A percentile compares a stretch with the other conserved stretches of the same genome.
These are phyloP conservation scores for Pseudogymnoascus sp. DNA, from an alignment of 2,329 filamentous ascomycete genomes.

Conservation along the genomic window DNA sequence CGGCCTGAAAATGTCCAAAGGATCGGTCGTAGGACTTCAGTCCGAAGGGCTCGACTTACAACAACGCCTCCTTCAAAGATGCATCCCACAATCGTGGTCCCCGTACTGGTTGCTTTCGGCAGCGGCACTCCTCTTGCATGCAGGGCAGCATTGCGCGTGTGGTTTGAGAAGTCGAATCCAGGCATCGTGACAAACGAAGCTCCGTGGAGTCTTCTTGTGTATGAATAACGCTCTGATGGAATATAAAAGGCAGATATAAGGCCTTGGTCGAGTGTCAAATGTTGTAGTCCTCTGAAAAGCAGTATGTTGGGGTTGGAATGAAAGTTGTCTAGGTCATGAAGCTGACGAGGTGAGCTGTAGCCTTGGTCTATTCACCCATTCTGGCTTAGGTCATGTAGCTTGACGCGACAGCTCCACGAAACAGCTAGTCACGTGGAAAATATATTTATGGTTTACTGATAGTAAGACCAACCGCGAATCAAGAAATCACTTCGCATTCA, in stretches of 20 bases:
- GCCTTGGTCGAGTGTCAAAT: slow-evolving; percentile 6
- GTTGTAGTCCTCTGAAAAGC: slow-evolving; percentile 19
- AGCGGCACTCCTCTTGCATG: slow-evolving; percentile 90
- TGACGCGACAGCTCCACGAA: slow-evolving; percentile 9
- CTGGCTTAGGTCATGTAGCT: slow-evolving; percentile 1
- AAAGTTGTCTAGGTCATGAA: slow-evolving; percentile 26
- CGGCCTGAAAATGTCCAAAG: background rate
- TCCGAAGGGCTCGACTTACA: slow-evolving; percentile 42
- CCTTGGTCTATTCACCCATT: slow-evolving; percentile 17
- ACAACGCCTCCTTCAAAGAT: slow-evolving; percentile 95
- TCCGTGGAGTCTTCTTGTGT: slow-evolving; percentile 6
- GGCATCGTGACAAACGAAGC: slow-evolving; percentile 58
- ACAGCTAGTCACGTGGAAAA: background rate
- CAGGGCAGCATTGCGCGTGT: slow-evolving; percentile 96
- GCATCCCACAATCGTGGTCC: slow-evolving; percentile 97
- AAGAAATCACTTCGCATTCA: slow-evolving; percentile 1
- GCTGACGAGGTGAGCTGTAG: slow-evolving; percentile 47
- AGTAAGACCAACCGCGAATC: background rate
- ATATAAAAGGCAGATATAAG: background rate
- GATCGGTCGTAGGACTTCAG: background rate
- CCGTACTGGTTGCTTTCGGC: slow-evolving; percentile 95
- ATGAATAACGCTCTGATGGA: background rate
- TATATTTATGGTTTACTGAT: slow-evolving; percentile 7
- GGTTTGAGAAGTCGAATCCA: slow-evolving; percentile 99
- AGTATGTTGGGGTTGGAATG: slow-evolving; percentile 19